Conservation (phyloP, 306 rosid species). For the Quercus cerris region DNA sequence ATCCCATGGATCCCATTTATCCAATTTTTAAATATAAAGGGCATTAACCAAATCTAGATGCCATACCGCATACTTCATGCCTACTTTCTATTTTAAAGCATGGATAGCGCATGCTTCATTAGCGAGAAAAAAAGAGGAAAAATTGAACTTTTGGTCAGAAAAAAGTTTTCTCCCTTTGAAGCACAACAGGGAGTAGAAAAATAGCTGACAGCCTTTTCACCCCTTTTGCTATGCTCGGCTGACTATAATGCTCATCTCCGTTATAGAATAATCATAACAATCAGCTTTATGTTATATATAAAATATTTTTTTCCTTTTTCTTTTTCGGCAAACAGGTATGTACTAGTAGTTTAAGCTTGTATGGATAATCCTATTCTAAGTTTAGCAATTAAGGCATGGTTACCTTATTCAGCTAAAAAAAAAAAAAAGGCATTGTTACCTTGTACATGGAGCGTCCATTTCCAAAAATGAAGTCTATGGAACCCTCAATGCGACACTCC, state of each 20-base stretch:
- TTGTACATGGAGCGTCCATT: constrained; percentile 93
- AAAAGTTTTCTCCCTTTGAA: background rate
- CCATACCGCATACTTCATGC: background rate
- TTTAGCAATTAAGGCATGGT: background rate
- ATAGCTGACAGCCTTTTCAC: background rate
- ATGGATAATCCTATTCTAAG: background rate
- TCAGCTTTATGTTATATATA: no score
- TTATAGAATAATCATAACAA: no score
- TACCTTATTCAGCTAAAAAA: constrained; percentile 34
- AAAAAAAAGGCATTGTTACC: constrained; percentile 20
- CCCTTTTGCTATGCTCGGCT: background rate
- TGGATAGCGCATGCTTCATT: background rate
- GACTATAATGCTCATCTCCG: background rate
- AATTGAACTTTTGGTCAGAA: background rate
- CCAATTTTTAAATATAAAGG: background rate
- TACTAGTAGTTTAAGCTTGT: no score
- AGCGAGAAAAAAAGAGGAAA: background rate
- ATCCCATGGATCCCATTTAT: no score
- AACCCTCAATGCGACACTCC: constrained; percentile 83
- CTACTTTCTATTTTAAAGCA: background rate
- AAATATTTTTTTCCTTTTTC: no score
- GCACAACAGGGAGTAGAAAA: background rate
- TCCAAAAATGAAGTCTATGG: constrained; percentile 91
- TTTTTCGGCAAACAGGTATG: no score
- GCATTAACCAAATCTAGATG: background rate